These are phyloP conservation scores for Dryas integrifolia DNA, from an alignment of 331 rosid genomes.

Conservation along the genomic window DNA sequence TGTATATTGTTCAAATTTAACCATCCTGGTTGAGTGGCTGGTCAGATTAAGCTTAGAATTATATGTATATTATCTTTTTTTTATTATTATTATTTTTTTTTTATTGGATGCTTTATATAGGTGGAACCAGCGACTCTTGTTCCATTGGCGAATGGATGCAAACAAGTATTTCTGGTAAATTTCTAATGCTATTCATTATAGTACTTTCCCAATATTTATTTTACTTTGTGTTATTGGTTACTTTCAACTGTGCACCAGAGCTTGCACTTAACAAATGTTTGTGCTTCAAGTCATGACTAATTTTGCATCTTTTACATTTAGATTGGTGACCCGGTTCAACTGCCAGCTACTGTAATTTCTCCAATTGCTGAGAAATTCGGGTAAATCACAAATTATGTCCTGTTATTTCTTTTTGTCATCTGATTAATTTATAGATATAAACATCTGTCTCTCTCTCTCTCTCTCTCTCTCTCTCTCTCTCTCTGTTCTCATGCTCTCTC, in stretches of 20 bases:
- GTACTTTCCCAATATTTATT: background rate
- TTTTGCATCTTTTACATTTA: slow-evolving; percentile 10
- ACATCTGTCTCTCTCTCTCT: background rate
- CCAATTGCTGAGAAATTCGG: slow-evolving; percentile 65
- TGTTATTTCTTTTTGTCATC: background rate
- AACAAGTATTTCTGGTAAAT: slow-evolving; percentile 84
- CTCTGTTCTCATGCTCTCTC: slow-evolving; percentile 5
- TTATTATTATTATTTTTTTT: no score
- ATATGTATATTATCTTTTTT: background rate
- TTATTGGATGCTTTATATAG: slow-evolving; percentile 38
- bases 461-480: background rate
- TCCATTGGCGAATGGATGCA: slow-evolving; percentile 87
- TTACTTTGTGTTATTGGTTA: background rate
- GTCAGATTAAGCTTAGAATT: no score
- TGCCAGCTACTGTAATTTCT: slow-evolving; percentile 93
- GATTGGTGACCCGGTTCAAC: slow-evolving; percentile 97
- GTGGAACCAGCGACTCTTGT: slow-evolving; percentile 92
- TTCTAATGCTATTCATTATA: slow-evolving; percentile 18
- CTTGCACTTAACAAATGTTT: slow-evolving; percentile 3
- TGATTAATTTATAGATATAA: slow-evolving; percentile 10
- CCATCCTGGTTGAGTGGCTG: background rate
- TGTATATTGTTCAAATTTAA: background rate
- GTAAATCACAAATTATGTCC: slow-evolving; percentile 31
- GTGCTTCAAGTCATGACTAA: background rate
- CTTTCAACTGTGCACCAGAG: background rate